Base-by-base conservation (phyloP, 352 stramenopile species). In the Phytophthora meadii region DNA sequence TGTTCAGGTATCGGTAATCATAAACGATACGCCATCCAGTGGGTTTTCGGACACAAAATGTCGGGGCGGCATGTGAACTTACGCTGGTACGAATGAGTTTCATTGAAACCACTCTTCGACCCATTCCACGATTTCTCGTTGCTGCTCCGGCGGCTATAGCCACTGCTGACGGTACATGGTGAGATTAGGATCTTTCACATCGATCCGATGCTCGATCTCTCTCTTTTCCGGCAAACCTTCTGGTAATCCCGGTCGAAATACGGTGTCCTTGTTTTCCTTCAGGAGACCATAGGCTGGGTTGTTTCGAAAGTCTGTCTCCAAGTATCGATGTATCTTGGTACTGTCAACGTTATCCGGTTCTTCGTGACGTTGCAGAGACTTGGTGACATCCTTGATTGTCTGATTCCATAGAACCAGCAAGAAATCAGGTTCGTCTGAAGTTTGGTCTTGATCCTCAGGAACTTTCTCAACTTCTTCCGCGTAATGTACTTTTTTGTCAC, bases 381-480 rank as follows among this genome's bases (percentile, higher is more conserved):
- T 30, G 12, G 52, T 54, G 11, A 58, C 56, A 44, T 28, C 30
- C 25, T 34, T 52, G n/a, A 57, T 68, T 9, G 42, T 61, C 12
- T 55, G 22, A 24, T 55, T 68, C 49, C 42, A 45, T 22, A 68
- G 27, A 9, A 54, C 59, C 39, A 68, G 22, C 61, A 68, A 57
- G 27, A 68, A 68, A n/a, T 64, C 53, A 0, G 54, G 53, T 15
- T 68, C 24, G 2, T 54, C 19, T 8, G 22, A 14, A 11, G 45
- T 24, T 68, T 61, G 30, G 60, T 54, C 46, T 53, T 48, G 15
- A 56, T 47, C 51, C 34, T 45, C 44, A 62, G 40, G 34, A 68
- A 53, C 51, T 68, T 68, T 2, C 24, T 17, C 6, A 68, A 17
- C 9, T 56, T 62, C 34, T 62, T 54, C 0, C 54, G 19, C 0